Conservation (phyloP, 768 basidiomycete species). For the Amanita exitialis region DNA sequence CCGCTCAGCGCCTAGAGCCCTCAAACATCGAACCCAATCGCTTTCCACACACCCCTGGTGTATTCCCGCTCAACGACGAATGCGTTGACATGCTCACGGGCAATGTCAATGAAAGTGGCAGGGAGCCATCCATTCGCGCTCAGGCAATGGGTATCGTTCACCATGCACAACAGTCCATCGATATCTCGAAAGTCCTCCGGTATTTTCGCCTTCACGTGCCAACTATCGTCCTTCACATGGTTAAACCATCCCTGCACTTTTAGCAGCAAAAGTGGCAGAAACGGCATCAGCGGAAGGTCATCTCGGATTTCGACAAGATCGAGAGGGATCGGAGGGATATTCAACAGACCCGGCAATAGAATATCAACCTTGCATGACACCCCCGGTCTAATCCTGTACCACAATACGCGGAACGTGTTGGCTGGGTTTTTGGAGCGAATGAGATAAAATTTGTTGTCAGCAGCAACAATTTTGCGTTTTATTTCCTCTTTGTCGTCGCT, state of each 20-base stretch:
- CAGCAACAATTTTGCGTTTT: slow-evolving; percentile 1
- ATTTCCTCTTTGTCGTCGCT: slow-evolving; percentile 1
- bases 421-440: not conserved
- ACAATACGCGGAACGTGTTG: not conserved
- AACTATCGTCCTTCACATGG: slow-evolving; percentile 1
- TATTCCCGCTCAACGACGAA: not conserved
- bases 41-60: not conserved
- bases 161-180: slow-evolving; percentile 7
- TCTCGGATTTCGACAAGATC: not conserved
- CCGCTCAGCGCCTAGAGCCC: too few species aligned
- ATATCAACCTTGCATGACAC: slow-evolving; percentile 13
- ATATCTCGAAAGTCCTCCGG: slow-evolving; percentile 11
- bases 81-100: not conserved
- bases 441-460: slow-evolving; percentile 4
- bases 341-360: slow-evolving; percentile 9
- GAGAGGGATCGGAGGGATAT: slow-evolving; percentile 8
- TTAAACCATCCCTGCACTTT: slow-evolving; percentile 13
- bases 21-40: slow-evolving; percentile 5
- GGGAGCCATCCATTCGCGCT: not conserved
- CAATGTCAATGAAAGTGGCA: not conserved
- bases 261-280: slow-evolving; percentile 8
- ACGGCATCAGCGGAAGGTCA: slow-evolving; percentile 9
- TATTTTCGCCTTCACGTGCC: slow-evolving; percentile 6
- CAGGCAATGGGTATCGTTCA: not conserved
- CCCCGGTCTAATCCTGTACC: not conserved